phyloP scores from a whole-genome alignment of 2,329 filamentous ascomycete genomes.

The Aspergillus puulaauensis region DNA sequence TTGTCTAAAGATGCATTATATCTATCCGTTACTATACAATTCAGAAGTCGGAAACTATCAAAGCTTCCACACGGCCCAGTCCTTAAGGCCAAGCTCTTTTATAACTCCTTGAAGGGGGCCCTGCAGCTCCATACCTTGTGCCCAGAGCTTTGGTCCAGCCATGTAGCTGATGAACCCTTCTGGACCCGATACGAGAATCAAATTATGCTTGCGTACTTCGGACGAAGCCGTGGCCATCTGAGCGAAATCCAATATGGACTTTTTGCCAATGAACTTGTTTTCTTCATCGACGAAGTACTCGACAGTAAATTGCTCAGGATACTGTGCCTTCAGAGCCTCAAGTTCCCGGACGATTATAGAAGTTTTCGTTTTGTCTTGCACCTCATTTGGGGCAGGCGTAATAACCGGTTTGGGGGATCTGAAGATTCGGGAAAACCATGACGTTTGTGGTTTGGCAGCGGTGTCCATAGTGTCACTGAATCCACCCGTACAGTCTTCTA shows the following conservation, averaged over 20 bases:
- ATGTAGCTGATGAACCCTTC: conserved; percentile 83
- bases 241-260: conserved; percentile 45
- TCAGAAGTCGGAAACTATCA: conserved; percentile 29
- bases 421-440: conserved; percentile 34
- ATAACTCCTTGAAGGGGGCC: conserved; percentile 71
- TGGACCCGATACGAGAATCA: conserved; percentile 85
- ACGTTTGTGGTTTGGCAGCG: conserved; percentile 13
- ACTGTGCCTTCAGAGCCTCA: conserved; percentile 58
- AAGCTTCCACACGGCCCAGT: conserved; percentile 61
- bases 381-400: neutral
- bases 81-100: conserved; percentile 57
- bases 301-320: conserved; percentile 60
- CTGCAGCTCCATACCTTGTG: conserved; percentile 69
- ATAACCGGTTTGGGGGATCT: conserved; percentile 13
- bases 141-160: conserved; percentile 78
- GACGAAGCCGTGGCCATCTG: conserved; percentile 22
- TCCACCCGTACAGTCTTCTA: conserved; percentile 65
- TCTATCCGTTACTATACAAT: neutral
- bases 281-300: conserved; percentile 84
- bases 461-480: conserved; percentile 47
- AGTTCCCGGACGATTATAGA: conserved; percentile 61
- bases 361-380: neutral
- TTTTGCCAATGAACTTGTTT: conserved; percentile 60
- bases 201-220: conserved; percentile 31
- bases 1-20: neutral